phyloP scores from a whole-genome alignment of 129 eudicot species.

The Heracleum sosnowskyi region DNA sequence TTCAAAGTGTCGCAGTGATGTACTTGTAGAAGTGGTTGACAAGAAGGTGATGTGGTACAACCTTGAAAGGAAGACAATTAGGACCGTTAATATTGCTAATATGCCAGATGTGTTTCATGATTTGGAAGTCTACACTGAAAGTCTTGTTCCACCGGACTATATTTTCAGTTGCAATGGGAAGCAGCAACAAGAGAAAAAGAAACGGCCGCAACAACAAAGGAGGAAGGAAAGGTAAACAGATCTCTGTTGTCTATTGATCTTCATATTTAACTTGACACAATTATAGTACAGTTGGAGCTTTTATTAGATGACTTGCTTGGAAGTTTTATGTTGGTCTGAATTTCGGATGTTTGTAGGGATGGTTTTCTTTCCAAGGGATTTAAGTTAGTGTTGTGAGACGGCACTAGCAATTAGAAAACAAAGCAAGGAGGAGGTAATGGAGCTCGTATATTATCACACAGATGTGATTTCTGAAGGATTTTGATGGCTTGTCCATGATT shows the following conservation, averaged over 20 bases:
- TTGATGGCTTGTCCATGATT: neutral
- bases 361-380: neutral
- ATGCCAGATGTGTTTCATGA: neutral
- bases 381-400: neutral
- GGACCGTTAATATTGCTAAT: neutral
- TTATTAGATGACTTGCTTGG: neutral
- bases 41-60: neutral
- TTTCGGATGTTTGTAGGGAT: neutral
- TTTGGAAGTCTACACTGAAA: conserved; percentile 1
- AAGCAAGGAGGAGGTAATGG: neutral
- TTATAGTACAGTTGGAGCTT: too few relatives aligned
- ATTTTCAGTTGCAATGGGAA: neutral
- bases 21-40: neutral
- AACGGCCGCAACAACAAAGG: neutral
- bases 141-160: neutral
- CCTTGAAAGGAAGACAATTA: neutral
- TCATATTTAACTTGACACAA: too few relatives aligned
- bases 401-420: neutral
- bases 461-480: neutral
- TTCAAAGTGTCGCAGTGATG: neutral
- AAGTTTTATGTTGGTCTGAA: neutral
- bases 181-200: neutral
- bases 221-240: neutral
- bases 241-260: neutral
- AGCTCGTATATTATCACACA: neutral